phyloP scores from a whole-genome alignment of 164 flowering plant genomes.

The Cinnamomum chago region DNA sequence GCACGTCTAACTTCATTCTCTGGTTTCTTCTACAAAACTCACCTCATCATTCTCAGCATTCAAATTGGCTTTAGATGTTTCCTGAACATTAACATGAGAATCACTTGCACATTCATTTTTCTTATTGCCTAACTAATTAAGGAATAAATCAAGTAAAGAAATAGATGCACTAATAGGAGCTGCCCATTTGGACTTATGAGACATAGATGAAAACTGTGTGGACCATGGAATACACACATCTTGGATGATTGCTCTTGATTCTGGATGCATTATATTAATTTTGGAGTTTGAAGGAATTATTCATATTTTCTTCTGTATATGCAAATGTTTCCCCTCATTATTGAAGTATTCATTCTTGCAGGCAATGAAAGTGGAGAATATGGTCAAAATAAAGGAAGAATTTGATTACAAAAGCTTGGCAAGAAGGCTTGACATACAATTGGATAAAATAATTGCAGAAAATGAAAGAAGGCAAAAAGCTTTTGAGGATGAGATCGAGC shows the following conservation, averaged over 20 bases:
- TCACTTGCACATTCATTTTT: not conserved
- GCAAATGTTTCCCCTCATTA: not conserved
- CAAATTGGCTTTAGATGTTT: too few species aligned
- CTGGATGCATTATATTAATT: too few species aligned
- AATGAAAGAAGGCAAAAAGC: constrained; percentile 84
- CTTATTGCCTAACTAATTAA: not conserved
- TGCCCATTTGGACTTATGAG: too few species aligned
- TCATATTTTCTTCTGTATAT: not conserved
- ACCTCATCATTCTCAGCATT: too few species aligned
- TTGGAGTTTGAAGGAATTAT: too few species aligned
- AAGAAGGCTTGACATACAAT: constrained; percentile 74
- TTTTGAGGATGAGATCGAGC: constrained; percentile 66
- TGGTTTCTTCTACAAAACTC: too few species aligned
- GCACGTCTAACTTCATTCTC: too few species aligned
- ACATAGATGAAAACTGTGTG: too few species aligned
- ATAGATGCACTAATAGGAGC: too few species aligned
- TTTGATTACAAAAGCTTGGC: constrained; percentile 95
- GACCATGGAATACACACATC: not conserved
- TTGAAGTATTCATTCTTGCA: constrained; percentile 14
- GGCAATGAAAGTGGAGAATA: constrained; percentile 99
- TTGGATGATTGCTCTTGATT: too few species aligned
- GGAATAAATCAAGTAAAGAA: too few species aligned
- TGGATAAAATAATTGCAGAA: constrained; percentile 80
- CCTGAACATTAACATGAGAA: too few species aligned
- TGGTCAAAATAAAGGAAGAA: constrained; percentile 94